Base-by-base conservation (phyloP, 2,329 filamentous ascomycete species). In the Colletotrichum sublineola region DNA sequence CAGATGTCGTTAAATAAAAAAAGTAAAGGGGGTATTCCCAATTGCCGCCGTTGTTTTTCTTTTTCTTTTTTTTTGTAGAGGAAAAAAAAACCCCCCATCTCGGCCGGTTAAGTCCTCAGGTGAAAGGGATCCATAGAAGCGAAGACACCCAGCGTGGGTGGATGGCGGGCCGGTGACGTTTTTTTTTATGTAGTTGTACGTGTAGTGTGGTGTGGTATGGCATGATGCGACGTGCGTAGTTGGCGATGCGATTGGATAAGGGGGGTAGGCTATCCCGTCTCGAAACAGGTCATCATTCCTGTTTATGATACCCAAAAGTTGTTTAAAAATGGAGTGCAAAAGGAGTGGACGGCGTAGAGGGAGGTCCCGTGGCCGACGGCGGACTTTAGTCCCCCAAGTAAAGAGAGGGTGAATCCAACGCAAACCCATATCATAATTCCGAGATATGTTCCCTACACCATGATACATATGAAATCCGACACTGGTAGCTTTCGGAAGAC, bases 271-370 rank as follows among this genome's bases (percentile, higher is more conserved):
- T 53, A 48, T 57, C 7, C 33, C 24, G 71, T 67, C 62, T 71
- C 58, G 71, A 60, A 50, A 71, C 67, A 62, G 24, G 36, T 18
- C n/a, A 40, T 31, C 63, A 14, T 38, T 40, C 68, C 50, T 38
- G 20, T 55, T 67, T 55, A 36, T 56, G 48, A 52, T 67, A 66
- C 77, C 70, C 65, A 48, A 64, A 63, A 71, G n/a, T 42, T 52
- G 62, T 60, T 64, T 62, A 65, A 62, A 67, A 66, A 48, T 36
- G 61, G 60, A 61, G 50, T 44, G 71, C 67, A 67, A 73, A 83
- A 83, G 78, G 82, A 84, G 78, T 78, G 82, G 80, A 84, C 78
- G 80, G 82, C 79, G 78, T 80, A 82, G 78, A 78, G 65, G 56
- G n/a, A 20, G 44, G 20, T 66, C 50, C 68, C 44, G 61, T 73